Conservation (phyloP, 106 monocot species). For the Dendrobium nobile region DNA sequence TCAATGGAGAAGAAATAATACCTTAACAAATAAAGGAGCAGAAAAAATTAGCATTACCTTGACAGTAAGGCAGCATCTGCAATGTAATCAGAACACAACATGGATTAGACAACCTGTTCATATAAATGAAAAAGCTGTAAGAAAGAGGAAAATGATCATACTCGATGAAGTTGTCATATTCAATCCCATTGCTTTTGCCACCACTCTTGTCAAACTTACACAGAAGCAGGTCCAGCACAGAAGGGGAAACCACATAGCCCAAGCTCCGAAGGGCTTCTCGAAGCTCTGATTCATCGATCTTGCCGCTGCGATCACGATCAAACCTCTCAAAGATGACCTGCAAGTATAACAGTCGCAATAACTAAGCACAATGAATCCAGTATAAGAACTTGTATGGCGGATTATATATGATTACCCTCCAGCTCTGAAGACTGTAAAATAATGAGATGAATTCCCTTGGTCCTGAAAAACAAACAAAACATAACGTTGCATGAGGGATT, state of each 20-base stretch:
- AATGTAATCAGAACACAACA: background rate
- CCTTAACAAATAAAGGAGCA: background rate
- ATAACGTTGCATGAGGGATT: background rate
- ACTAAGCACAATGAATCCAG: background rate
- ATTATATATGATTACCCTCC: conserved; percentile 54
- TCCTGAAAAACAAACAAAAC: conserved; percentile 28
- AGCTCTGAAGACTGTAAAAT: conserved; percentile 93
- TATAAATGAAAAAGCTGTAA: background rate
- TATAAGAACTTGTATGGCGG: background rate
- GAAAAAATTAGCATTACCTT: background rate
- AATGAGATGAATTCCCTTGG: conserved; percentile 87
- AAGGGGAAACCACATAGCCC: conserved; percentile 65
- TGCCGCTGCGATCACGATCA: conserved; percentile 72
- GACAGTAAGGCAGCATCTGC: background rate
- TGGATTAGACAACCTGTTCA: background rate
- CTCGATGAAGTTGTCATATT: conserved; percentile 78
- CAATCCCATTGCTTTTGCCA: conserved; percentile 24
- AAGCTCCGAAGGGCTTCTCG: conserved; percentile 66
- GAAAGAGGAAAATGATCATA: conserved; percentile 16
- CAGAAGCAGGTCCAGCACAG: conserved; percentile 52
- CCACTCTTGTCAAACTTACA: conserved; percentile 39
- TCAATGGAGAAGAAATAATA: background rate
- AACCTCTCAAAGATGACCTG: conserved; percentile 71
- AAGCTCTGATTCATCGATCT: conserved; percentile 62
- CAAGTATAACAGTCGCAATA: background rate